Conservation (phyloP, 129 eudicot genomes). For the Flaveria bidentis region DNA sequence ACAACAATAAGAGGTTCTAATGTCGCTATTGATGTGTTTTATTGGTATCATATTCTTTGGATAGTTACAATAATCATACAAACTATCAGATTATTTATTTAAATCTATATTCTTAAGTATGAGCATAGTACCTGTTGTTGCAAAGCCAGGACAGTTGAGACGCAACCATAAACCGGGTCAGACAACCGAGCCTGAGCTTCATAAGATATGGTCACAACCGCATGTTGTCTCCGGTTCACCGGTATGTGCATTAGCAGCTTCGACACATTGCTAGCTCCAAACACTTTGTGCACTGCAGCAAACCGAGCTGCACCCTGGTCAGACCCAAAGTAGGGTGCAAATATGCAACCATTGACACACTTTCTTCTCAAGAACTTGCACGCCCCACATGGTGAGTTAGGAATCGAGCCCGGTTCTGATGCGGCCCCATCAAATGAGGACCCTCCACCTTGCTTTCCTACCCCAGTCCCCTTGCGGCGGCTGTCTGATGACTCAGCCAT, state of each 20-base stretch:
- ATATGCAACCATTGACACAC: constrained; percentile 78
- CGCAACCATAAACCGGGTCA: constrained; percentile 92
- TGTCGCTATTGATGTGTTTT: neutral
- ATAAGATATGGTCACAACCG: constrained; percentile 76
- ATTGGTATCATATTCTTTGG: no score
- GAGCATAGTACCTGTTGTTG: constrained; percentile 74
- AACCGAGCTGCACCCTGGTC: constrained; percentile 96
- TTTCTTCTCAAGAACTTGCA: constrained; percentile 91
- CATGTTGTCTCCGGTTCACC: constrained; percentile 68
- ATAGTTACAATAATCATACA: no score
- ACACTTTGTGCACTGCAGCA: constrained; percentile 93
- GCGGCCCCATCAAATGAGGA: constrained; percentile 11
- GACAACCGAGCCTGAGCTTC: constrained; percentile 94
- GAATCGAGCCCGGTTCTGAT: constrained; percentile 19
- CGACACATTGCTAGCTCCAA: constrained; percentile 94
- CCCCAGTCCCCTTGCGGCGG: constrained; percentile 40
- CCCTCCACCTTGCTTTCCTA: constrained; percentile 41
- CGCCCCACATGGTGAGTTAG: constrained; percentile 78
- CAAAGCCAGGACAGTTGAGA: constrained; percentile 80
- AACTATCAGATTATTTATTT: neutral
- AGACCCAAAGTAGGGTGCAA: constrained; percentile 84
- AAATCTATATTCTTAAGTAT: neutral
- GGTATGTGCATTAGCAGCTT: constrained; percentile 77
- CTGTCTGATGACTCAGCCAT: constrained; percentile 53
- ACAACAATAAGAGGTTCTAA: neutral